Base-by-base conservation (phyloP, 306 rosid species). In the Lathyrus aphaca region DNA sequence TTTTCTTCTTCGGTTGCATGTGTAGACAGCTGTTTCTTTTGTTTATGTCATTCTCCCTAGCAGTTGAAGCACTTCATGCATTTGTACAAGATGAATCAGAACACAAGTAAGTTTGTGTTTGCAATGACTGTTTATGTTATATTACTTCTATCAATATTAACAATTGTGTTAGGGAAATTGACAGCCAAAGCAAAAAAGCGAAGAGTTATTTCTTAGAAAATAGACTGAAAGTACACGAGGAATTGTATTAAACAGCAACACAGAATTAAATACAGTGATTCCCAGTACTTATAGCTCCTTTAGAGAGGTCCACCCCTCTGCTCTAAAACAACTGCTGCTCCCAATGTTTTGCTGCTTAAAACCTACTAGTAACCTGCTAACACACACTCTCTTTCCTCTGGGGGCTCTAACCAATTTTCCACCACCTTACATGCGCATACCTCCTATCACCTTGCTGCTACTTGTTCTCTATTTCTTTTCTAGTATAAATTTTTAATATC, bases 21-120 rank as follows among this genome's bases (percentile, higher is more conserved):
- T 88, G 82, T 94, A 94, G 99, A 87, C 99, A 94, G 99, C 97
- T 94, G 77, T 94, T 94, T 84, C 96, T 94, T 73, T 71, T 94
- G 96, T 94, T 94, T 71, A 85, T 94, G 96, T 86, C 99, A 23
- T 94, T 94, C 82, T 94, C 99, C 81, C 79, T 94, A 72, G 97
- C 97, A 8, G 97, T 94, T 78, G 99, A 94, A 85, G 99, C 91
- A 8, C 99, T 94, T 58, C 99, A 94, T 70, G 92, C 97, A 8
- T 94, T 91, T 82, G 87, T 91, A 71, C 96, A 94, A 87, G 99
- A 95, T 82, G 99, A 95, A 86, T 91, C 99, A 67, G 99, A 95
- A 64, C 99, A 95, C 95, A 95, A 89, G 99, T 94, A 86, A 91
- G 99, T 88, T 68, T 73, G 66, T 45, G 59, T 25, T 40, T 53